Base-by-base conservation (phyloP, 768 basidiomycete species). In the Psilocybe sp. region DNA sequence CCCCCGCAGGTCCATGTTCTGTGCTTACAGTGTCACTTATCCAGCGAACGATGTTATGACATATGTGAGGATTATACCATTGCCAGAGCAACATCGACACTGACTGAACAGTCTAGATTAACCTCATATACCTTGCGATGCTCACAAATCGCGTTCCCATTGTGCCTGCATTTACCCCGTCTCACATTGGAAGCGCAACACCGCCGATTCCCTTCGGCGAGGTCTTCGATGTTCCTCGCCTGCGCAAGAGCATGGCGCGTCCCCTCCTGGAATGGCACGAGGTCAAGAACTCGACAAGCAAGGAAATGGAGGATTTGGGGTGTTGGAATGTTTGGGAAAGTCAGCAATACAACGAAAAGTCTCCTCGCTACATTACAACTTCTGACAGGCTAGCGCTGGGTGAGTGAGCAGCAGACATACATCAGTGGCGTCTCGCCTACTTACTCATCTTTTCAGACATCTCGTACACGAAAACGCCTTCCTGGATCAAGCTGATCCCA, bases 1-100 rank as follows among this genome's bases (percentile, higher is more conserved):
- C 28, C 12, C 49, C 2, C 38, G 38, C 9, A 37, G 19, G 40
- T 13, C 34, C n/a, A 18, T 19, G 36, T 40, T 52, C 48, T 46
- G 31, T 84, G 79, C 82, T 14, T 83, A 85, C 69, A 81, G 82
- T 64, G 78, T 85, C 23, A 33, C 36, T 52, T 54, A n/a, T 47
- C 14, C 56, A 88, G 85, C 86, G 6, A 89, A 89, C 71, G 85
- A 88, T 67, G 84, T 87, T 28, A 85, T 87, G 80, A 86, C 86
- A 49, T 84, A 82, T 60, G 81, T 81, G 51, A 56, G 76, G 34
- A 56, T 43, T 13, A 15, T 14, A 11, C 37, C n/a, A 39, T 33
- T 31, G 4, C 4, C 16, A 44, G 36, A 36, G 28, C 39, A 31
- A 5, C 12, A 31, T 31, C 31, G 16, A 44, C 31, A 11, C 28